Evolutionary conservation across 306 rosid genomes (phyloP), one percentile per base, ranked within the genome.

Genomic region (Mimosa bimucronata): DNA sequence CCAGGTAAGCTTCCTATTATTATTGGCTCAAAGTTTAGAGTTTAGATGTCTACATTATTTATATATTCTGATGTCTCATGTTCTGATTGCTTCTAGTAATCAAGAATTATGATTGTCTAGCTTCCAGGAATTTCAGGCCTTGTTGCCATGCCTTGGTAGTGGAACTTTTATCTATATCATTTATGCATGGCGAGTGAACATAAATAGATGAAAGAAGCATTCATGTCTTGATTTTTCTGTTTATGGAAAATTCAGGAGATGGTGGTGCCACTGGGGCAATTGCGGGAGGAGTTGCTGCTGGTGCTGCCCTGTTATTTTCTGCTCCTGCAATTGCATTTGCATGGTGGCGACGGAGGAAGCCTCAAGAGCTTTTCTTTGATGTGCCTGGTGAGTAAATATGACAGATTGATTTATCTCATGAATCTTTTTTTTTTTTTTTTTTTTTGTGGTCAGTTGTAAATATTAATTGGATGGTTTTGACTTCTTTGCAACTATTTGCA

Each of bases 271-370:
- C 97, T 37, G 98, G 98, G 79, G 98, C 98, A 31, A 93, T 96
- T 74, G 98, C 99, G 38, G 99, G 99, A 38, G 99, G 99, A 81
- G 99, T 96, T 81, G 99, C 99, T 72, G 99, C 98, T 2, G 99
- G 99, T 75, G 98, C 98, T 84, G 98, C 99, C 78, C 83, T 96
- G 77, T 88, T 96, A 61, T 96, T 93, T 80, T 97, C 99, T 79
- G 98, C 98, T 45, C 99, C 99, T 80, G 98, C 99, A 73, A 93
- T 96, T 86, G 99, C 97, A 38, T 96, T 93, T 87, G 99, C 99
- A 21, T 96, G 99, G 99, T 96, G 97, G 97, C 97, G 97, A 48
- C 89, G 98, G 80, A 91, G 99, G 81, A 96, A 93, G 81, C 99
- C 99, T 0, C 98, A 93, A 72, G 99, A 96, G 58, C 90, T 88